Conservation (phyloP, 176 grass and related monocot species). For the Poa annua region DNA sequence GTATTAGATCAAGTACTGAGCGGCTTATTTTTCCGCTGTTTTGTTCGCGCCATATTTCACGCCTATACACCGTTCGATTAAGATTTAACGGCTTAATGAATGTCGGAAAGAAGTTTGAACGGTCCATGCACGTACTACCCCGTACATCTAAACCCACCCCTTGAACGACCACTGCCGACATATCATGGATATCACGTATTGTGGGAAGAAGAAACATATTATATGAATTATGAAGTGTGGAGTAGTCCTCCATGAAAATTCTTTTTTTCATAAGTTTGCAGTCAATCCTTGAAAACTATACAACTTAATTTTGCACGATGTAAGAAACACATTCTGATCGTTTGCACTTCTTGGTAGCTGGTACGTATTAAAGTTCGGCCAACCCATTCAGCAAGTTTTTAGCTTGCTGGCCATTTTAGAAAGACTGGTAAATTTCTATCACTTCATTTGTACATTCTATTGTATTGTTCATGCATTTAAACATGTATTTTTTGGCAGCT, state of each 20-base stretch:
- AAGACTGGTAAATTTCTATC: background rate
- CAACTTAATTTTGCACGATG: background rate
- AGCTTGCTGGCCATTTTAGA: background rate
- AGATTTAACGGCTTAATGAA: background rate
- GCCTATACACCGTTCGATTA: background rate
- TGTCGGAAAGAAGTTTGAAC: conserved; percentile 2
- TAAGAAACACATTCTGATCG: background rate
- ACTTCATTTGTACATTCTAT: background rate
- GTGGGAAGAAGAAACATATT: background rate
- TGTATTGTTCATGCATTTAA: conserved; percentile 3
- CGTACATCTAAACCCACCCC: background rate
- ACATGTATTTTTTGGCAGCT: background rate
- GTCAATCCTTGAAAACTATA: background rate
- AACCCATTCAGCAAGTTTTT: background rate
- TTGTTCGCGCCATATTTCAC: background rate
- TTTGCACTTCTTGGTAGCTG: no score
- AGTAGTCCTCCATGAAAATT: background rate
- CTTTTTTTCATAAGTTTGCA: background rate
- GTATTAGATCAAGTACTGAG: background rate
- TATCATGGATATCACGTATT: background rate
- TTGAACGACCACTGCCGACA: background rate
- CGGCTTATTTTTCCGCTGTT: background rate
- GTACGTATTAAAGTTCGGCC: no score
- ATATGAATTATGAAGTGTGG: background rate
- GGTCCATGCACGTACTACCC: background rate